These are phyloP conservation scores for Pyrenochaeta sp. DNA, from an alignment of 2,329 filamentous ascomycete species.

Conservation along the genomic window DNA sequence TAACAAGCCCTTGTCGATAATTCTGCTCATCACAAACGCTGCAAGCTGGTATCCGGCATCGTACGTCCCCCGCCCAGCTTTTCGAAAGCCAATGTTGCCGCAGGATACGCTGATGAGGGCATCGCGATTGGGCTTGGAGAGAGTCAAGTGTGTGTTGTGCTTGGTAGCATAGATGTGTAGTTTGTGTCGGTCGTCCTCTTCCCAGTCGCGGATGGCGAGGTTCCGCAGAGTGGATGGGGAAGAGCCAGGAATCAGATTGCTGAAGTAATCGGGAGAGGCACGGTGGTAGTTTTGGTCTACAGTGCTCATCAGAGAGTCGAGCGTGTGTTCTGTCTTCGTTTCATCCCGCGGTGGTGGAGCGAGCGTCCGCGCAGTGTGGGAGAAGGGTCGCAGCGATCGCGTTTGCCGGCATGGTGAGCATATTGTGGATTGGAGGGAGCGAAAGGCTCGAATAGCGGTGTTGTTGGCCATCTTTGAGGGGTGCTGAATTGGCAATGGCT, in stretches of 20 bases:
- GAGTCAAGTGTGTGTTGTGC: constrained; percentile 95
- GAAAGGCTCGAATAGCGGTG: constrained; percentile 37
- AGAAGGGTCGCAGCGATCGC: constrained; percentile 43
- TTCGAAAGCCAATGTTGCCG: constrained; percentile 92
- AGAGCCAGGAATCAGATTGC: constrained; percentile 30
- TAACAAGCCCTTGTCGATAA: constrained; percentile 82
- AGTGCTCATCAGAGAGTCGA: constrained; percentile 24
- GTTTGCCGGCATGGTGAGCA: constrained; percentile 51
- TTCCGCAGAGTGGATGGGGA: constrained; percentile 15
- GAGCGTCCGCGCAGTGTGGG: constrained; percentile 29
- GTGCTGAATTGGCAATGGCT: constrained; percentile 8
- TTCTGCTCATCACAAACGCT: constrained; percentile 81
- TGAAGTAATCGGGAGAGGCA: constrained; percentile 16
- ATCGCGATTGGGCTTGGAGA: constrained; percentile 81
- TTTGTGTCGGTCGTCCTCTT: constrained; percentile 73
- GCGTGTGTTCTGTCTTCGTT: constrained; percentile 10
- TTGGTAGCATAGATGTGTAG: constrained; percentile 87
- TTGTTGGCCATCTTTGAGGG: constrained; percentile 34
- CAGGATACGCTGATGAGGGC: constrained; percentile 81
- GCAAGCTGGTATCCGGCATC: constrained; percentile 92
- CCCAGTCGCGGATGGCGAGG: constrained; percentile 35
- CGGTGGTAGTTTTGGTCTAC: constrained; percentile 26
- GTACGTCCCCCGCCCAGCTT: constrained; percentile 80
- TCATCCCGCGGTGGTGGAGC: constrained; percentile 13
- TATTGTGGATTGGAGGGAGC: constrained; percentile 43